Conservation (phyloP, 495 filamentous ascomycete genomes). For the Xylaria grammica region DNA sequence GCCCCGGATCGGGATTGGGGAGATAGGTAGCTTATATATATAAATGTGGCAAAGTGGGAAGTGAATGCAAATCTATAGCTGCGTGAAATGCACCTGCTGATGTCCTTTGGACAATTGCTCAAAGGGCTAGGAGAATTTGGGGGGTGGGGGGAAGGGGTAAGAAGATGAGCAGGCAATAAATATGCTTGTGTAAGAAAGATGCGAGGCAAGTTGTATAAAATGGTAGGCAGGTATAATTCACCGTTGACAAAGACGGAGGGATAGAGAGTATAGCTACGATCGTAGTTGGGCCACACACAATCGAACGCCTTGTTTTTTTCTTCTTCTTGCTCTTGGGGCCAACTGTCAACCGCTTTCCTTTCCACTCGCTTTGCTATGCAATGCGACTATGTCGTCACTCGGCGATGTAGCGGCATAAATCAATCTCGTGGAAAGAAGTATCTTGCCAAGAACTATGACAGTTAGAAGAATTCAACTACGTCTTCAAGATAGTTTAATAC, state of each 20-base stretch:
- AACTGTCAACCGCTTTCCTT: no score
- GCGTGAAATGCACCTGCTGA: background rate
- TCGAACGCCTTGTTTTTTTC: background rate
- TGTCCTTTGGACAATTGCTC: background rate
- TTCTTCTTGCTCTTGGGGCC: background rate
- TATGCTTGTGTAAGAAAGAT: background rate
- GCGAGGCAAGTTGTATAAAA: background rate
- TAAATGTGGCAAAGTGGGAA: conserved; percentile 3
- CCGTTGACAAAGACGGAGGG: conserved; percentile 12
- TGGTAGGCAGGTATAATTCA: conserved; percentile 9
- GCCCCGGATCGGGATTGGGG: background rate
- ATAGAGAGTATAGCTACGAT: background rate
- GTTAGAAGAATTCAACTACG: background rate
- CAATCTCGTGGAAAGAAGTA: background rate
- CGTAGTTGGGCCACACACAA: conserved; percentile 3
- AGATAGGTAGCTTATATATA: background rate
- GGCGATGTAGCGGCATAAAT: conserved; percentile 18
- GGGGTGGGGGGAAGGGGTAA: background rate
- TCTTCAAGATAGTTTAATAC: background rate
- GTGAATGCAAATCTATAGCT: background rate
- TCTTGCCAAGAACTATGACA: background rate
- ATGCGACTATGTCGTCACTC: conserved; percentile 23
- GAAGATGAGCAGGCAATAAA: background rate
- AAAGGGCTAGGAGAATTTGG: background rate
- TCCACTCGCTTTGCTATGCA: background rate